phyloP scores from a whole-genome alignment of 306 rosid genomes.

The Cicer arietinum region DNA sequence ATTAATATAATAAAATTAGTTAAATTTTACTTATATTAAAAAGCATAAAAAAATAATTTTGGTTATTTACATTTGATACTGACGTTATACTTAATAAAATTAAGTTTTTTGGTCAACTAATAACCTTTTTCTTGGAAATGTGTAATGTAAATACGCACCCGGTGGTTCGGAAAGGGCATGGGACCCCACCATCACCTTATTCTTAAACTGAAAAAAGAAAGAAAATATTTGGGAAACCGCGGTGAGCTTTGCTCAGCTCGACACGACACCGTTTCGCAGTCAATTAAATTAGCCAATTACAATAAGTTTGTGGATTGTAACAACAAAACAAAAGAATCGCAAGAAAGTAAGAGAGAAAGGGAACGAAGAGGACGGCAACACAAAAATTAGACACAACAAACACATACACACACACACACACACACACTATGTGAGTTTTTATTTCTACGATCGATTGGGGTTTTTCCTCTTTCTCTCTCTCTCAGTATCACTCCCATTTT shows the following conservation, averaged over 20 bases:
- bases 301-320: background rate
- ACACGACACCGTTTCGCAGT: constrained; percentile 16
- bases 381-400: background rate
- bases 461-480: background rate
- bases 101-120: no score
- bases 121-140: constrained; percentile 2
- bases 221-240: background rate
- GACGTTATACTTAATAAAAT: no score
- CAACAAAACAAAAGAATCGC: background rate
- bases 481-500: background rate
- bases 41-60: no score
- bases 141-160: background rate
- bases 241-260: background rate
- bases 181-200: constrained; percentile 9
- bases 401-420: background rate
- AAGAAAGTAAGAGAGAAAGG: background rate
- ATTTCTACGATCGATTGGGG: background rate
- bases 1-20: no score
- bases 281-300: background rate
- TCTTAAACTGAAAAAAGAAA: background rate
- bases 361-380: background rate
- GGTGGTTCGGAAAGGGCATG: background rate
- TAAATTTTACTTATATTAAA: no score
- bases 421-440: background rate
- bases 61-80: no score